Base-by-base conservation (phyloP, 2,329 filamentous ascomycete species). In the Pseudogymnoascus sp. region DNA sequence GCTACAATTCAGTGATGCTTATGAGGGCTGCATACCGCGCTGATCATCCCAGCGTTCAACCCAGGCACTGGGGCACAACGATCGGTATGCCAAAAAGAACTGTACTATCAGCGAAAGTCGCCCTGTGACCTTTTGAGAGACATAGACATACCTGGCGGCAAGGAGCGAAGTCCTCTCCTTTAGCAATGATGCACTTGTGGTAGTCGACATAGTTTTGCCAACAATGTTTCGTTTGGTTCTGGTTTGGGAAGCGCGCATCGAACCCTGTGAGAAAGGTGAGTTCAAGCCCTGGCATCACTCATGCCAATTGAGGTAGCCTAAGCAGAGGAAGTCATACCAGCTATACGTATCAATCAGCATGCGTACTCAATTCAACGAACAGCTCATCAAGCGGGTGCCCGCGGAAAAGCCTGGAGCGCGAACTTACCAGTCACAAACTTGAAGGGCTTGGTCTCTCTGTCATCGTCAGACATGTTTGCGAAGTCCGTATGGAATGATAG, bases 181-280 rank as follows among this genome's bases (percentile, higher is more conserved):
- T 97, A 81, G 93, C 93, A 76, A 88, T 83, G 80, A 97, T 92
- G 84, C 95, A 99, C 86, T 99, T 99, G 88, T 99, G 91, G 86
- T 99, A 97, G 81, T 99, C 95, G 82, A 99, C 95, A 82, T 99
- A 99, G 86, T 99, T 99, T 80, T 99, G 96, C 95, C 95, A 99
- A 91, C 95, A 99, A 87, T 99, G 93, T 89, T 97, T 97, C 81
- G 93, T 89, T 83, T 95, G 91, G 84, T 99, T 99, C 84, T 87
- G 82, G 85, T 99, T 96, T 76, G 95, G 95, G 83, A 97, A 99
- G 79, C 95, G 93, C 80, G 95, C 95, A 78, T 99, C 95, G 83
- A 96, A 96, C 84, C 95, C 95, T 97, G 73, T 68, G 59, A 29
- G 64, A 44, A 26, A 19, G 38, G 40, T 42, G 33, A 38, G 31